Percentiles rank a stretch among this genome's conserved stretches.
These are phyloP conservation scores for Citrullus mucosospermus DNA, from an alignment of 306 rosid species.

Conservation along the genomic window DNA sequence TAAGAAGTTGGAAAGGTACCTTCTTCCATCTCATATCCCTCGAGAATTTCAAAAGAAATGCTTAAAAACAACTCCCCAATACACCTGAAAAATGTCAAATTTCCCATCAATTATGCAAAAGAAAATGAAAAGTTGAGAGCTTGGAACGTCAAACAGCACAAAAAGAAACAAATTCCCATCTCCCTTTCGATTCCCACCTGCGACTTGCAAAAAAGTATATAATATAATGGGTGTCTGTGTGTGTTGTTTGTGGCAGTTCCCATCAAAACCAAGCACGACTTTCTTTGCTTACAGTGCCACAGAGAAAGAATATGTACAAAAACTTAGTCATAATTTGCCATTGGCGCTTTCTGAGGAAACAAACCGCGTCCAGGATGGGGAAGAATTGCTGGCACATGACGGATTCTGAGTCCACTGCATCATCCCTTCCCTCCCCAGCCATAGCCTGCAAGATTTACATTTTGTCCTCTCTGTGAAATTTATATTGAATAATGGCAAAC, in stretches of 20 bases:
- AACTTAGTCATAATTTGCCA: background rate
- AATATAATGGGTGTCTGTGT: background rate
- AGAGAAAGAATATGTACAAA: conserved; percentile 6
- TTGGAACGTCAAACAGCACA: background rate
- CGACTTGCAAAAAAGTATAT: background rate
- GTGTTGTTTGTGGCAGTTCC: background rate
- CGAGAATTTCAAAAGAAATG: background rate
- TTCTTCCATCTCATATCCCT: background rate
- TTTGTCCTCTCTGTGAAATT: background rate
- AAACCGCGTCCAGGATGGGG: background rate
- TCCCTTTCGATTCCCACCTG: conserved; percentile 5
- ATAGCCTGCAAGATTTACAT: conserved; percentile 3
- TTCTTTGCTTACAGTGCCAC: background rate
- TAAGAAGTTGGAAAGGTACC: conserved; percentile 3
- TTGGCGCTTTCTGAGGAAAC: conserved; percentile 2
- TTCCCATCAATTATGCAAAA: background rate
- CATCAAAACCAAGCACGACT: conserved; percentile 4
- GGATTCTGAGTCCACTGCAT: background rate
- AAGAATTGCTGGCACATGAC: conserved; percentile 8
- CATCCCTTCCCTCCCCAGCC: background rate
- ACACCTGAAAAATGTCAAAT: conserved; percentile 5
- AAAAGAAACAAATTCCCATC: conserved; percentile 5
- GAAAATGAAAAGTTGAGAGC: background rate
- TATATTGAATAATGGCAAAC: conserved; percentile 3
- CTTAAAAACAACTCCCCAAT: background rate